Base-by-base conservation (phyloP, 2,329 filamentous ascomycete genomes). In the Cladosporium sp. region DNA sequence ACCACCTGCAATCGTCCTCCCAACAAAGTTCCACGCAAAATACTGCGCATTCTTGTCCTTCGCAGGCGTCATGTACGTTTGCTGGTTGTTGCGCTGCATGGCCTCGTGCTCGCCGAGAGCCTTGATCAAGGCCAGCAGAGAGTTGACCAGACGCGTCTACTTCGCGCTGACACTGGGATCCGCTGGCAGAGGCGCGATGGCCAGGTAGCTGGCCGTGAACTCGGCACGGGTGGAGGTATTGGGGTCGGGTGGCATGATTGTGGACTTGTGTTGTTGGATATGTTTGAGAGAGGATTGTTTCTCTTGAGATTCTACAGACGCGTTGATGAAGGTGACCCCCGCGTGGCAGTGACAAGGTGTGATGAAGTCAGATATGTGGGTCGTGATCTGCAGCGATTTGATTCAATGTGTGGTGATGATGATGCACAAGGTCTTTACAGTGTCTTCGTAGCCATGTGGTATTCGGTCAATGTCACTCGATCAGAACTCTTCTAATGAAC, bases 11-110 rank as follows among this genome's bases (percentile, higher is more conserved):
- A 74, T 55, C 6, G 74, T 74, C 14, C 74, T 59, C 0, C 71
- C 71, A 1, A 76, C 71, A 67, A 77, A 78, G 67, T 78, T 74
- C 75, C 76, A 77, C 75, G 74, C 75, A 68, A 73, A 74, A 54
- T 78, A 79, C 30, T 78, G 71, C n/a, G 72, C 75, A 59, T 76
- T 78, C 72, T 78, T 79, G 21, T 61, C 66, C 11, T 67, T 68
- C 2, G 77, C 76, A 8, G 75, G 77, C 6, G 74, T 76, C 71
- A 73, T 75, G 68, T 72, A 78, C 1, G 73, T 77, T 59, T 78
- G 75, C 28, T 76, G 67, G 1, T 76, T 62, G 63, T 79, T 78
- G 0, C 68, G 59, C 11, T 59, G 68, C 77, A 79, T 78, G 24
- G 75, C 75, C 36, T 68, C 55, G 60, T 78, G 76, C 36, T 74